Evolutionary conservation across 2,329 filamentous ascomycete genomes (phyloP), one percentile per base, ranked within the genome.

Genomic region (Neocucurbitaria cava): DNA sequence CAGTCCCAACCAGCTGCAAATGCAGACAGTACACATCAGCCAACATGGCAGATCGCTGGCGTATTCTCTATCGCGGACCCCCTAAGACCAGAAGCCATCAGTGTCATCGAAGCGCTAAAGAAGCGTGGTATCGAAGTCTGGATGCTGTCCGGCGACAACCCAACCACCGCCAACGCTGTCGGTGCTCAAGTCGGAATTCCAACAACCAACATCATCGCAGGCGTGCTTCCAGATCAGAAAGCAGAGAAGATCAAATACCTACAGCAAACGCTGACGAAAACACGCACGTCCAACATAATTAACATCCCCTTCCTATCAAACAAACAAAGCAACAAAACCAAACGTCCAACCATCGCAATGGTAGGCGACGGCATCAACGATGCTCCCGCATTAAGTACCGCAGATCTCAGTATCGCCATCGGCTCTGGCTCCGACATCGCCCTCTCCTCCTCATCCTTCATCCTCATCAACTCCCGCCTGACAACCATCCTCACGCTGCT

Each of bases 111-210:
- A 6, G 81, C 87, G 1, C 84, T 96, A 0, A 83, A 85, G 39
- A 75, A 82, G 4, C 84, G 84, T 15, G 87, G 89, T 18, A 87
- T 90, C 42, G 85, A 87, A 28, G 89, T 96, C 3, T 96, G 89
- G 87, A 96, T 97, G 91, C 87, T 96, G 33, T 96, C 92, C 0
- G 93, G 93, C 26, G 93, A 97, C 78, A 96, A 96, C 69, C 79
- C 81, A n/a, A 87, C 81, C n/a, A 97, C 93, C 0, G 93, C 93
- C 2, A 81, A 83, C 18, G 91, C 92, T 0, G 91, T 97, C 2
- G 93, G 90, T 1, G 78, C 82, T 1, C 85, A 86, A 66, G 82
- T 96, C 17, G 91, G 91, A 20, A 96, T 97, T 60, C 83, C 86
- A 0, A 68, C 81, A 0, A 78, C 81, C 49, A 90, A 96, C 70